Base-by-base conservation (phyloP, 345 rosid species). In the Populus deltoides region DNA sequence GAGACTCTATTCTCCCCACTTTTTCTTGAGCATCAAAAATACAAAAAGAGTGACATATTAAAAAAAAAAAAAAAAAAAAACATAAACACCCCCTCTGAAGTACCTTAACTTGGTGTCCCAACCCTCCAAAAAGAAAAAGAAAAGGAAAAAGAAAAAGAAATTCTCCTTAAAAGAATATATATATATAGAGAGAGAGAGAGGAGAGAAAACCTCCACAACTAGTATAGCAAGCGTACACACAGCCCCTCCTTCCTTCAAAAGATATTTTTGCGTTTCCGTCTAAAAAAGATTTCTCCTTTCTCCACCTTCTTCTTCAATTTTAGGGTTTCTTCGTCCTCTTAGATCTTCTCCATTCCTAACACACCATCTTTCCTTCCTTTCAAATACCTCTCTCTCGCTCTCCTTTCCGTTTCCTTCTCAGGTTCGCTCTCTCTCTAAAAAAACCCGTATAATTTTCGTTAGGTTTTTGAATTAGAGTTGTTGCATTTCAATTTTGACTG, bases 231-330 rank as follows among this genome's bases (percentile, higher is more conserved):
- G 33, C n/a, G 20, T 67, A 35, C 38, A 67, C 11, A 66, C 47
- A 35, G 10, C 45, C n/a, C 41, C 70, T 43, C 47, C 47, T 43
- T 43, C 47, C 68, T 35, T 36, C 10, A 25, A 33, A 66, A 83
- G 75, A 70, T 77, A 73, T 77, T 75, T 75, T n/a, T 45, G 24
- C 68, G 22, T 80, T 82, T 79, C 83, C 85, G 85, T 57, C 63
- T 3, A 57, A 12, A n/a, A n/a, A 57, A 57, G 25, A 59, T 36
- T 38, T n/a, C 55, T 81, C 20, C 55, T 70, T 75, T 82, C 78
- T 77, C 63, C n/a, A 66, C 38, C 45, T 68, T 22, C 43, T 22
- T 6, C 31, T 27, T 53, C 25, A 29, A 38, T 69, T 79, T 24
- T 24, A 73, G 78, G 75, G 55, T 71, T 62, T 41, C 75, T 73